Conservation (phyloP, 192 early-diverging fungal species). For the Dimargaris verticillata region DNA sequence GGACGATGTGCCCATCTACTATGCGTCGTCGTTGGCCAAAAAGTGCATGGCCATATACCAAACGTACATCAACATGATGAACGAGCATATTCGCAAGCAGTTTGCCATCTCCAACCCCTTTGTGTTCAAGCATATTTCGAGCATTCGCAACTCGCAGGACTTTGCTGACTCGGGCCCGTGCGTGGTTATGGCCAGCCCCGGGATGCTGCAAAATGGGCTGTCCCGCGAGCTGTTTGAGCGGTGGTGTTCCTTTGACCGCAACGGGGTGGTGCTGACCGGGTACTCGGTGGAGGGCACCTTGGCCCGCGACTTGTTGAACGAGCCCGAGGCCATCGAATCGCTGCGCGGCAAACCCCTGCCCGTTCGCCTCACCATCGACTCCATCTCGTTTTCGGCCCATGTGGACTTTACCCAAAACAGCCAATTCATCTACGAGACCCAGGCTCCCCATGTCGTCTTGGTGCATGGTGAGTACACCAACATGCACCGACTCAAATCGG, state of each 20-base stretch:
- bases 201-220: constrained; percentile 93
- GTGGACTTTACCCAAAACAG: constrained; percentile 95
- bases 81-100: constrained; percentile 78
- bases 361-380: constrained; percentile 70
- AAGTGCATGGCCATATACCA: constrained; percentile 95
- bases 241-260: constrained; percentile 83
- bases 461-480: constrained; percentile 93
- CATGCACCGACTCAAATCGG: constrained; percentile 79
- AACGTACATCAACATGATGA: constrained; percentile 98
- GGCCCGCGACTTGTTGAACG: constrained; percentile 63
- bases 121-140: constrained; percentile 86
- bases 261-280: constrained; percentile 88
- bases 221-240: constrained; percentile 89
- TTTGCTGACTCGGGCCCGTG: constrained; percentile 94
- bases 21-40: constrained; percentile 86
- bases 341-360: constrained; percentile 69
- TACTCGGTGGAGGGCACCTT: constrained; percentile 96
- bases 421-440: constrained; percentile 89
- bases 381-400: constrained; percentile 95
- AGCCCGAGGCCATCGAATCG: constrained; percentile 67
- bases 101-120: constrained; percentile 82
- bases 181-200: constrained; percentile 96
- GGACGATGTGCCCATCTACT: constrained; percentile 87
- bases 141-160: constrained; percentile 65
- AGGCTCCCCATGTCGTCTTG: constrained; percentile 76